Evolutionary conservation across 202 grass and related monocot genomes (phyloP), one percentile per base, ranked within the genome.

Genomic region (Setaria viridis): DNA sequence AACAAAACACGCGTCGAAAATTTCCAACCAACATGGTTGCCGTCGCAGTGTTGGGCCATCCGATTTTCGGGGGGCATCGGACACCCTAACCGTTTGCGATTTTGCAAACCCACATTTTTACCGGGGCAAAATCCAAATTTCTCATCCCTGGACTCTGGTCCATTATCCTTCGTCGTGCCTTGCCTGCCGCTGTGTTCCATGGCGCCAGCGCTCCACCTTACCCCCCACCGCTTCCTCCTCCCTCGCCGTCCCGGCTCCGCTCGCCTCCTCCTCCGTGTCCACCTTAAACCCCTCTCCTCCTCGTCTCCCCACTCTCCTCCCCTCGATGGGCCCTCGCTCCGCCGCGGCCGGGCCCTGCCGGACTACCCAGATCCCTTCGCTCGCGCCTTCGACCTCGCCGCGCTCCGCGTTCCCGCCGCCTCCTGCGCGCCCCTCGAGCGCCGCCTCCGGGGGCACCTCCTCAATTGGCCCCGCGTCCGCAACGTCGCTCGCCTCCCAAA

Each of bases 381-480:
- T 13, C 92, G 95, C 60, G 79, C 89, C 48, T 98, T 93, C 85
- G 91, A 95, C 78, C 72, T 95, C 35, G 87, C 93, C 9, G 90
- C 89, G 53, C 91, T 98, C 65, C 91, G 95, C 12, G 91, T 98
- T 34, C 95, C 91, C 0, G 95, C 87, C 62, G 89, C 84, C 20
- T 80, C 92, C 41, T 98, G 95, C 80, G 88, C 89, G 6, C 83
- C 78, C 46, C 95, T 98, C 68, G 95, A 98, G 91, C 54, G 85
- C 80, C 91, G 92, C 73, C 89, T 95, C 62, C 93, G 95, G 47
- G 95, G 91, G 11, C 95, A 98, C 85, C 91, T 98, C 67, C 95
- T 98, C 80, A 95, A 98, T 76, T 98, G 93, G 95, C 93, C 91
- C 10, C 87, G 91, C 73, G 86, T 98, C 47, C 91, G 87, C 54